Conservation (phyloP, 495 filamentous ascomycete genomes). For the Penicillium dipodomyicola region DNA sequence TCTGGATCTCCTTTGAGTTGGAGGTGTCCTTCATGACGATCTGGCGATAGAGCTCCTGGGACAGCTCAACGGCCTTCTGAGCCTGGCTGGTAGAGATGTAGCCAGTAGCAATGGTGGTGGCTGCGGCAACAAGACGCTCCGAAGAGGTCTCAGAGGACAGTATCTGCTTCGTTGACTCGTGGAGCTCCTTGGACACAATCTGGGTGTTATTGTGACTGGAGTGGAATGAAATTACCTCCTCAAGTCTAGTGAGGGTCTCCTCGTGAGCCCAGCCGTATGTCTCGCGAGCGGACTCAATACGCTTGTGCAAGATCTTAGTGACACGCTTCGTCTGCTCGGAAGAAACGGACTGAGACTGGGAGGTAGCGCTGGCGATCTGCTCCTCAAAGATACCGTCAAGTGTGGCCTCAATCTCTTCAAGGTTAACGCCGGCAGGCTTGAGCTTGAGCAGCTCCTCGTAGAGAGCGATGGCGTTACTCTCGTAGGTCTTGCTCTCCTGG, state of each 20-base stretch:
- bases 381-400: constrained; percentile 40
- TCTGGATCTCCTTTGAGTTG: constrained; percentile 20
- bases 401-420: constrained; percentile 32
- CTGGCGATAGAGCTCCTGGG: constrained; percentile 39
- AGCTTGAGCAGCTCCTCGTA: constrained; percentile 34
- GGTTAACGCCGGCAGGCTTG: constrained; percentile 30
- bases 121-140: constrained; percentile 28
- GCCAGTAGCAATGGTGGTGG: constrained; percentile 33
- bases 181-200: constrained; percentile 26
- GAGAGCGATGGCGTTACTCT: constrained; percentile 31
- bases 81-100: constrained; percentile 34
- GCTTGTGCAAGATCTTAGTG: constrained; percentile 29
- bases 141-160: constrained; percentile 32
- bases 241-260: constrained; percentile 34
- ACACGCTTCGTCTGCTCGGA: constrained; percentile 26
- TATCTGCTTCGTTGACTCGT: constrained; percentile 35
- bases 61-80: constrained; percentile 29
- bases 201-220: constrained; percentile 28
- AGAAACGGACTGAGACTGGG: constrained; percentile 25
- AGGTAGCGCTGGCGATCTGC: constrained; percentile 27
- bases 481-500: constrained; percentile 37
- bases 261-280: constrained; percentile 39
- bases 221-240: constrained; percentile 34
- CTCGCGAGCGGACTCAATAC: constrained; percentile 28
- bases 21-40: constrained; percentile 29